A percentile compares a stretch with the other conserved stretches of the same genome.
phyloP scores from a whole-genome alignment of 345 rosid genomes.

The Eucalyptus sideroxylon region DNA sequence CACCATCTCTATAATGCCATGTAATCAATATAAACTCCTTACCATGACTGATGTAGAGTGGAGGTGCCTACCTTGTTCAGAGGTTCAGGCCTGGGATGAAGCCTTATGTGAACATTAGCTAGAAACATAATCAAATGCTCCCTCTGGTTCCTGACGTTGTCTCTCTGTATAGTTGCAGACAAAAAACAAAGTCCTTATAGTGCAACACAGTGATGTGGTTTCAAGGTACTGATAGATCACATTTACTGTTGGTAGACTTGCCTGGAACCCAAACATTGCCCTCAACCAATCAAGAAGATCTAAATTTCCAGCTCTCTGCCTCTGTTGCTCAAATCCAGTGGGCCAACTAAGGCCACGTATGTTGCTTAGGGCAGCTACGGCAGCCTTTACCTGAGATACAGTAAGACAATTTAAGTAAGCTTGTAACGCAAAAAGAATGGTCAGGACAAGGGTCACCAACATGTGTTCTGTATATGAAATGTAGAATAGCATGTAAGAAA shows the following conservation, averaged over 20 bases:
- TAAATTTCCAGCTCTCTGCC: slow-evolving; percentile 75
- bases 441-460: neutral
- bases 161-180: slow-evolving; percentile 39
- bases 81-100: slow-evolving; percentile 88
- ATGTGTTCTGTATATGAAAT: neutral
- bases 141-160: slow-evolving; percentile 91
- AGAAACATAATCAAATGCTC: slow-evolving; percentile 87
- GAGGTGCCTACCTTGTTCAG: slow-evolving; percentile 53
- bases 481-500: neutral
- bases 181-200: neutral
- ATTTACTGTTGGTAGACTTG: slow-evolving; percentile 8
- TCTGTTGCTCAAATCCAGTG: slow-evolving; percentile 63
- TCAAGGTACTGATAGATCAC: neutral
- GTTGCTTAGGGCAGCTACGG: slow-evolving; percentile 85
- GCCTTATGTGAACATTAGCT: slow-evolving; percentile 78
- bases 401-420: neutral
- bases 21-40: neutral
- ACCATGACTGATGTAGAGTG: neutral
- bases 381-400: slow-evolving; percentile 69
- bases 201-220: neutral
- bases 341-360: slow-evolving; percentile 92
- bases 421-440: neutral
- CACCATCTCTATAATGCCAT: neutral
- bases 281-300: slow-evolving; percentile 97
- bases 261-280: slow-evolving; percentile 99